These are phyloP conservation scores for Yamadazyma takamatsuzukensis DNA, from an alignment of 805 yeast genomes.

Conservation along the genomic window DNA sequence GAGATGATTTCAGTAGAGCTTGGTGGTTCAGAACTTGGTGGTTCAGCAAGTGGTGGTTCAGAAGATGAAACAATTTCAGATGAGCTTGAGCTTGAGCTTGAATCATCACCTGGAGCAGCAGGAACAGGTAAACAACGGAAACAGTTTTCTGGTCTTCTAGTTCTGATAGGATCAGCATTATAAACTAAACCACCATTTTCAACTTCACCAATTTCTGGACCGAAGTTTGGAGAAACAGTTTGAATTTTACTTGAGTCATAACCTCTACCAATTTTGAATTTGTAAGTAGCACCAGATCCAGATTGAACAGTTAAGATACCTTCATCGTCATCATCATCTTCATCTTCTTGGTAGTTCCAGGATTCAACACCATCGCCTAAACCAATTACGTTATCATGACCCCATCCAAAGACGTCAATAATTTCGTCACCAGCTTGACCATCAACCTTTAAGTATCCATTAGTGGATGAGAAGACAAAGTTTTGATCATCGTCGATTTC, in stretches of 20 bases:
- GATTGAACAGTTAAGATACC: neutral
- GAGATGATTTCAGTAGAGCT: neutral
- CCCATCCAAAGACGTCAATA: constrained; percentile 19
- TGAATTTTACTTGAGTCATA: constrained; percentile 9
- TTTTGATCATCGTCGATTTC: neutral
- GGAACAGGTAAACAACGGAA: constrained; percentile 7
- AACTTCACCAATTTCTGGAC: constrained; percentile 8
- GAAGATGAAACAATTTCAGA: neutral
- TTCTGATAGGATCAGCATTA: constrained; percentile 10
- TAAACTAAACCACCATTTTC: constrained; percentile 10
- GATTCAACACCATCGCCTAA: constrained; percentile 6
- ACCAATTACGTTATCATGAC: constrained; percentile 21
- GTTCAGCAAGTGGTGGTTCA: neutral
- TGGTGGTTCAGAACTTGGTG: neutral
- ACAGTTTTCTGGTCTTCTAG: constrained; percentile 12
- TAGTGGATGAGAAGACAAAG: constrained; percentile 1
- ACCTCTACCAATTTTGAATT: constrained; percentile 17
- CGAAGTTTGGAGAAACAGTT: constrained; percentile 5
- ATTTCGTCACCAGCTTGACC: neutral
- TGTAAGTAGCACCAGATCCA: neutral
- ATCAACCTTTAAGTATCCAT: constrained; percentile 2
- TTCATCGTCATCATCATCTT: too few species aligned
- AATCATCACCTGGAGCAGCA: constrained; percentile 4
- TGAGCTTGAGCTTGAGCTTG: constrained; percentile 1
- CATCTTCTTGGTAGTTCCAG: constrained; percentile 1